Evolutionary conservation across 495 filamentous ascomycete genomes (phyloP), one percentile per base, ranked within the genome.

Genomic region (Trichoderma parareesei): DNA sequence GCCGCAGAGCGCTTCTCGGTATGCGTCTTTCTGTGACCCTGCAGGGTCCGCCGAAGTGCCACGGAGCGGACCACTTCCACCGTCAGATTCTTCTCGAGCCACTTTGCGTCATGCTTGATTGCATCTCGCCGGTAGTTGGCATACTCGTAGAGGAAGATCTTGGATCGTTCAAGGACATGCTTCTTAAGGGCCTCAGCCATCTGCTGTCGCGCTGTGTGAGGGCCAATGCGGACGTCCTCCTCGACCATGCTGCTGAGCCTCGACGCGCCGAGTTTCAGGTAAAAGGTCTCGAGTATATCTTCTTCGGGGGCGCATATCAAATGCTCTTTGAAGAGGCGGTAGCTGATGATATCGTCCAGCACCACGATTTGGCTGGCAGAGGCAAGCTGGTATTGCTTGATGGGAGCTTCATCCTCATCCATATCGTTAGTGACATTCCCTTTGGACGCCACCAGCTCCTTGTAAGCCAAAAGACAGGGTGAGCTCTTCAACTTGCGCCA

Each of bases 301-400:
- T 98, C 94, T 70, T 93, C 88, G 0, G 94, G 94, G 1, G 93
- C 91, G 61, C 86, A 90, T 8, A 93, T 81, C 38, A 99, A 78
- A 60, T 87, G 82, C 13, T 88, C 84, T 69, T 88, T 90, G 78
- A 99, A 99, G 0, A 92, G 74, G 38, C 87, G 85, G 71, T 92
- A 97, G 67, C 85, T 89, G 65, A 88, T 88, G 67, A 90, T 89
- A 70, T 97, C 92, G 74, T 99, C 93, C 8, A 92, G 80, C 62
- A 98, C 84, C 18, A 93, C 85, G 66, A 94, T 86, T 13, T 90
- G 79, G 38, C 75, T 81, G 9, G 92, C 86, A 10, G 80, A 73
- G 4, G 87, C 84, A 37, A 98, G 84, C 49, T 84, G 84, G 76
- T 87, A 97, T 66, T 92, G 85, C 69, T 87, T 87, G 71, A 95